A percentile compares a stretch with the other conserved stretches of the same genome.
phyloP scores from a whole-genome alignment of 2,329 filamentous ascomycete genomes.

The Dothideomycetes sp. region DNA sequence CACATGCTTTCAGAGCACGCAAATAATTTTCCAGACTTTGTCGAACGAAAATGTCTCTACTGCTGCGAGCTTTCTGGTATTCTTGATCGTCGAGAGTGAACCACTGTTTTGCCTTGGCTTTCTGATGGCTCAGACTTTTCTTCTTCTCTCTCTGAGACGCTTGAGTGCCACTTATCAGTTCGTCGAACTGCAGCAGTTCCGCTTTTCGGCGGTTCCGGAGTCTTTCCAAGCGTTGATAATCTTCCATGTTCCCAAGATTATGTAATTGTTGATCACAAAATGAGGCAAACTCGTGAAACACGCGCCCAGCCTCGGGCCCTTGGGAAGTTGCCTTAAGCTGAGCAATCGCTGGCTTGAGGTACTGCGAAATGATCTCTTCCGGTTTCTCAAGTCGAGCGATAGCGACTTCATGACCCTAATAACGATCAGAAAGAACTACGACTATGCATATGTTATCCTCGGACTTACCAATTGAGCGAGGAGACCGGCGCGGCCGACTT shows the following conservation, averaged over 20 bases:
- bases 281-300: conserved; percentile 87
- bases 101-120: conserved; percentile 70
- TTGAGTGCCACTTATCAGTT: conserved; percentile 67
- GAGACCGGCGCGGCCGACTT: conserved; percentile 64
- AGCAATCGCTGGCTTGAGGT: conserved; percentile 72
- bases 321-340: conserved; percentile 60
- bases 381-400: conserved; percentile 85
- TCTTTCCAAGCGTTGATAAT: conserved; percentile 69
- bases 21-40: conserved; percentile 91
- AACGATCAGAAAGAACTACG: conserved; percentile 3
- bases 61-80: conserved; percentile 65
- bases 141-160: conserved; percentile 40
- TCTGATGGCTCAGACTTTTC: conserved; percentile 23
- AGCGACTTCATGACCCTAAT: conserved; percentile 69
- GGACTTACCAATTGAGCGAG: conserved; percentile 64
- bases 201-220: conserved; percentile 37
- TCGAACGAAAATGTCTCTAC: conserved; percentile 70
- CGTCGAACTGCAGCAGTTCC: conserved; percentile 54
- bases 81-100: conserved; percentile 84
- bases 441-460: conserved; percentile 12
- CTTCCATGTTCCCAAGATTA: conserved; percentile 72
- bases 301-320: conserved; percentile 68
- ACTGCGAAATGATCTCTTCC: conserved; percentile 76
- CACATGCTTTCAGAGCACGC: conserved; percentile 69
- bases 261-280: conserved; percentile 95